Evolutionary conservation across 1,284 basidiomycete species (phyloP).

Genomic region (Heterobasidion annosum): DNA sequence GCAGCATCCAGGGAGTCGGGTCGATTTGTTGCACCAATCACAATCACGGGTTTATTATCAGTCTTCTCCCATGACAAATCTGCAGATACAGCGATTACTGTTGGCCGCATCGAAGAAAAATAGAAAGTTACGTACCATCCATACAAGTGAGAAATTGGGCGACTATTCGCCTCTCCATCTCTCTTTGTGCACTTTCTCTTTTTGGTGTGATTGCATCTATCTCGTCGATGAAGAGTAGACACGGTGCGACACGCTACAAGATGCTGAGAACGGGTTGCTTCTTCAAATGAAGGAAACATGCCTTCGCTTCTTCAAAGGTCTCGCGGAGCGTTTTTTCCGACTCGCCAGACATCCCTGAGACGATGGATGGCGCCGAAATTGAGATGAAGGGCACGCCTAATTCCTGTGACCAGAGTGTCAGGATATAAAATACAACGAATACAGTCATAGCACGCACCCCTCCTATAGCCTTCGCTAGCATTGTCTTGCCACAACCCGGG

Average conservation of each 20-base stretch:
- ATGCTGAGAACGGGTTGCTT: not conserved
- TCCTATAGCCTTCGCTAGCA: conserved; percentile 88
- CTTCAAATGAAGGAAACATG: conserved; percentile 21
- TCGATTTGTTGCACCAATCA: conserved; percentile 94
- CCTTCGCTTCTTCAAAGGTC: conserved; percentile 94
- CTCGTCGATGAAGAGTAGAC: conserved; percentile 92
- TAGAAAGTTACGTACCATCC: conserved; percentile 57
- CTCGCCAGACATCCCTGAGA: conserved; percentile 97
- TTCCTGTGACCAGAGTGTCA: conserved; percentile 46
- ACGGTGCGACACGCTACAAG: conserved; percentile 74
- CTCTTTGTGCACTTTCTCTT: conserved; percentile 91
- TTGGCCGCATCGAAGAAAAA: not conserved
- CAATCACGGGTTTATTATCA: conserved; percentile 83
- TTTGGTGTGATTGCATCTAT: conserved; percentile 98
- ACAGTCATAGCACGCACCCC: conserved; percentile 47
- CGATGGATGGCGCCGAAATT: conserved; percentile 90
- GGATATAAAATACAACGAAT: not conserved
- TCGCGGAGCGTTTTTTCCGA: conserved; percentile 94
- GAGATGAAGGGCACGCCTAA: conserved; percentile 88
- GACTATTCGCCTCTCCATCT: conserved; percentile 97
- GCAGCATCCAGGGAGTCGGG: conserved; percentile 94
- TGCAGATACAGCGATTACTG: conserved; percentile 16
- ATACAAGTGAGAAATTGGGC: conserved; percentile 97
- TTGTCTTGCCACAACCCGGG: conserved; percentile 94
- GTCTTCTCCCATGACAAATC: conserved; percentile 90